Evolutionary conservation across 1,139 yeast genomes (phyloP), one percentile per base, ranked within the genome.

Genomic region (Yamadazyma dushanensis): DNA sequence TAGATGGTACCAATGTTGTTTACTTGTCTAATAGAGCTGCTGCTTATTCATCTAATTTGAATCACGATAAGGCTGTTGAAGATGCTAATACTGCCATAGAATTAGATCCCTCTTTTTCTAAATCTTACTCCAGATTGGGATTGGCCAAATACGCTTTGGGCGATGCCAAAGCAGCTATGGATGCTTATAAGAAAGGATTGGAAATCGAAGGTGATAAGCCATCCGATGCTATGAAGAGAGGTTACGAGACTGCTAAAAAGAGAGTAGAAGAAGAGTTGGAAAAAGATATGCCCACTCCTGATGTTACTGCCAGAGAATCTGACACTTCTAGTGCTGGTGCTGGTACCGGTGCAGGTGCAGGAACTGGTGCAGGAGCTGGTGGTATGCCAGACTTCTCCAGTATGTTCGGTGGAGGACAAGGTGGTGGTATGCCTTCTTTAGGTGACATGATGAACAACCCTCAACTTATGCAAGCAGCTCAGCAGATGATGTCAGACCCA

Each of bases 11-110:
- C 11, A 89, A 89, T 57, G 90, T 89, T 11, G 86, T 94, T 18
- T 94, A 83, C 63, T 78, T 76, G 45, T 89, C 97, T 23, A 92
- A 92, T 68, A 80, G 99, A 58, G 97, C 99, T 13, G 98, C 99
- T 33, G 98, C 98, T 5, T 80, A 85, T 61, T 86, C 96, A 13
- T 87, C 96, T 7, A 58, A 76, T 30, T 75, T 80, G 42, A 71
- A 87, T 44, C 92, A 86, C 54, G 83, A 78, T 13, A 68, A 76
- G 46, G 98, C 99, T 2, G 78, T 85, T 31, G 69, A 66, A 29
- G 99, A 92, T 59, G 96, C 98, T 21, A 74, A 82, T 54, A 67
- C 70, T 41, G 96, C 98, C 28, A 80, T 88, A 40, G 74, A 76
- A 43, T 69, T 83, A 40, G 89, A 92, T 57, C 84, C 96, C 32